These are phyloP conservation scores for Botrytis deweyae DNA, from an alignment of 2,329 filamentous ascomycete genomes.

Conservation along the genomic window DNA sequence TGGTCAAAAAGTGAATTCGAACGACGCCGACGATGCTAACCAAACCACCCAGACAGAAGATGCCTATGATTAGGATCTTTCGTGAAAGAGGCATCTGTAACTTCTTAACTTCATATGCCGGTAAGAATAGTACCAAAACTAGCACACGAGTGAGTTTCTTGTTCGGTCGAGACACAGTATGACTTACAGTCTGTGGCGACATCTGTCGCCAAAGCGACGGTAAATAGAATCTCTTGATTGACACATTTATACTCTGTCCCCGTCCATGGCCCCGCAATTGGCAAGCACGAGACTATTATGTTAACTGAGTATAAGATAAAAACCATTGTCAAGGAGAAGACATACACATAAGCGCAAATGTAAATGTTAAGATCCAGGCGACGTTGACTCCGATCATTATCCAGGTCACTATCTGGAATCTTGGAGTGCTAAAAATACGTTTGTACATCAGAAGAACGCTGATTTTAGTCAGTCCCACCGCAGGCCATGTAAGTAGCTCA, in stretches of 20 bases:
- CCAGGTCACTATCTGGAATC: neutral
- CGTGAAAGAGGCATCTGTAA: neutral
- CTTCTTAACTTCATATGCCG: neutral
- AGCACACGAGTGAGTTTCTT: neutral
- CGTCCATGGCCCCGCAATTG: neutral
- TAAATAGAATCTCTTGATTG: neutral
- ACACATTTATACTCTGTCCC: neutral
- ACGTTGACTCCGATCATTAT: neutral
- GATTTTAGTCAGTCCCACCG: conserved; percentile 4
- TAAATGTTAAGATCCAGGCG: neutral
- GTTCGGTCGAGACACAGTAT: neutral
- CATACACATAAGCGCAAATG: neutral
- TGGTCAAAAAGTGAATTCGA: neutral
- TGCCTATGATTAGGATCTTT: neutral
- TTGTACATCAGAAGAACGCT: neutral
- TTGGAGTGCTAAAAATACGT: neutral
- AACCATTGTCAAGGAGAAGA: neutral
- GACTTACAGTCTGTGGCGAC: neutral
- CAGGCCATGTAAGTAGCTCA: neutral
- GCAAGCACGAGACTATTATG: neutral
- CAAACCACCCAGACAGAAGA: conserved; percentile 9
- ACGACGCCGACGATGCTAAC: neutral
- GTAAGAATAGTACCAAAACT: neutral
- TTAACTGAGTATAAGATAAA: neutral
- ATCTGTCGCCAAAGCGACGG: neutral